phyloP scores from a whole-genome alignment of 2,329 filamentous ascomycete species.

The Ceratocystis diversiconidia region DNA sequence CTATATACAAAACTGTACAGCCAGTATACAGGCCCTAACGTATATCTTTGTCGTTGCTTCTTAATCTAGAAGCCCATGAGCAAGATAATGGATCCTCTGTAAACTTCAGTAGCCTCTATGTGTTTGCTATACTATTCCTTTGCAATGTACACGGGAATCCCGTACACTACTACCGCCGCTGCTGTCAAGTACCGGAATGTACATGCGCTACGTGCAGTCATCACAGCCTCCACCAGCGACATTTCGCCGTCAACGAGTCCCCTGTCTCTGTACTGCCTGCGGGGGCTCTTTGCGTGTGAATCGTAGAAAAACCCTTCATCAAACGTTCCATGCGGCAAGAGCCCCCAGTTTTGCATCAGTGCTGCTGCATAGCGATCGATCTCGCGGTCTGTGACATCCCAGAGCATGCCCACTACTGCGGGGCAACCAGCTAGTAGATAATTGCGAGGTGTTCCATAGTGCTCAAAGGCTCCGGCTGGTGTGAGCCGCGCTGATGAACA shows the following conservation, averaged over 20 bases:
- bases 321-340: conserved; percentile 41
- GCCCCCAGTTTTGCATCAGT: conserved; percentile 74
- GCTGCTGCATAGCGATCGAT: conserved; percentile 81
- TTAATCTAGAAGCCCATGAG: neutral
- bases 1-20: no score
- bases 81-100: neutral
- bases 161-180: conserved; percentile 86
- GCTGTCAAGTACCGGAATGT: conserved; percentile 84
- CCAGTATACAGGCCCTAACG: neutral
- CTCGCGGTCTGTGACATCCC: conserved; percentile 96
- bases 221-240: conserved; percentile 69
- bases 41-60: neutral
- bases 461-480: conserved; percentile 62
- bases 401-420: conserved; percentile 80
- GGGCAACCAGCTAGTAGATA: conserved; percentile 82
- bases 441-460: conserved; percentile 77
- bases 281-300: conserved; percentile 61
- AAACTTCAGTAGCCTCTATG: neutral
- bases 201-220: conserved; percentile 61
- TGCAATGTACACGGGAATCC: conserved; percentile 72
- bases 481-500: conserved; percentile 71
- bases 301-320: conserved; percentile 43
- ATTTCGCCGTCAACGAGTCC: conserved; percentile 25
- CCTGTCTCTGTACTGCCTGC: conserved; percentile 48
- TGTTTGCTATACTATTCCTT: neutral